Conservation (phyloP, 2,329 filamentous ascomycete species). For the Cercospora zeae-maydis region DNA sequence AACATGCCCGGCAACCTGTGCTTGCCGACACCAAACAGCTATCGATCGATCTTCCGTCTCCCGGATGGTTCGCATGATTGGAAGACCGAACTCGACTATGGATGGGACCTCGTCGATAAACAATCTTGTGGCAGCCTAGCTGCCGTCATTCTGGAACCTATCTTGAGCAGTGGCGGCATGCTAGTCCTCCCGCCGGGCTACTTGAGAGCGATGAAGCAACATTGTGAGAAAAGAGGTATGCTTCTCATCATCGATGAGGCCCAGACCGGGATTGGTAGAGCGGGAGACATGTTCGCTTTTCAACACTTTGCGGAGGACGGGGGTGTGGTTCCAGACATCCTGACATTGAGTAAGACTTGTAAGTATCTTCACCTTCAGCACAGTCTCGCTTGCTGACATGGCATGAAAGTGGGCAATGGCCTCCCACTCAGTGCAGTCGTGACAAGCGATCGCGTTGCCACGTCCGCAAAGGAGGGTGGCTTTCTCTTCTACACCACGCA, state of each 20-base stretch:
- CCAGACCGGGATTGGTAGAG: constrained; percentile 57
- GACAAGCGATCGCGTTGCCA: constrained; percentile 28
- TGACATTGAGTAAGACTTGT: constrained; percentile 32
- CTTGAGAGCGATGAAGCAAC: constrained; percentile 51
- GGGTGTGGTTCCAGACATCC: constrained; percentile 51
- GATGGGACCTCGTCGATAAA: constrained; percentile 59
- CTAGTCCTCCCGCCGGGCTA: constrained; percentile 58
- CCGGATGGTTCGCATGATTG: constrained; percentile 62
- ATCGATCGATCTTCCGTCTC: constrained; percentile 59
- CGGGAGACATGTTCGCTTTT: constrained; percentile 57
- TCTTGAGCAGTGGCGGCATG: constrained; percentile 59
- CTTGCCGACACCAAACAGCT: constrained; percentile 59
- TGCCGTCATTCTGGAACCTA: constrained; percentile 61
- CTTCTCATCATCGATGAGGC: constrained; percentile 60
- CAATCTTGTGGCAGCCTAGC: constrained; percentile 60
- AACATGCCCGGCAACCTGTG: constrained; percentile 55
- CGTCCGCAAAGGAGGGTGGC: constrained; percentile 21
- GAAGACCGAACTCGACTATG: constrained; percentile 61
- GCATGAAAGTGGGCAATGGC: constrained; percentile 28
- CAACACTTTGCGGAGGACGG: constrained; percentile 44
- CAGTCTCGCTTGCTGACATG: not conserved
- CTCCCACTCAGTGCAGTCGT: constrained; percentile 32
- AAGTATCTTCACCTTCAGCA: not conserved
- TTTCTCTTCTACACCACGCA: constrained; percentile 36
- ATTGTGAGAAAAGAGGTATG: constrained; percentile 55